Conservation (phyloP, 192 early-diverging fungal species). For the Lobosporangium transversale region DNA sequence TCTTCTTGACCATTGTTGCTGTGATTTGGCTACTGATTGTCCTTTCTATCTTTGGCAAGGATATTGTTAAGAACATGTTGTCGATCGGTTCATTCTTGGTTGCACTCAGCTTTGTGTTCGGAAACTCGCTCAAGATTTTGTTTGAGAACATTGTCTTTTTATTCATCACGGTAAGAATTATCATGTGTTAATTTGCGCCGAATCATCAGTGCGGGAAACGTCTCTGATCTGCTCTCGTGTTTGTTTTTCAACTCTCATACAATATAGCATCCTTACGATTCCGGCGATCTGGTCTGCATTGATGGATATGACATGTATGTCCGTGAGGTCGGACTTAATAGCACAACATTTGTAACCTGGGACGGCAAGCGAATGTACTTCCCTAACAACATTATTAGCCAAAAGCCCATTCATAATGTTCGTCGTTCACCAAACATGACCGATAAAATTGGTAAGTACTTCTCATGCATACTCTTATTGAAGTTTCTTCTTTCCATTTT, state of each 20-base stretch:
- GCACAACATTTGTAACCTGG: slow-evolving; percentile 80
- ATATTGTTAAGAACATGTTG: slow-evolving; percentile 49
- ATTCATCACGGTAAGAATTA: slow-evolving; percentile 66
- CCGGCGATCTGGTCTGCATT: slow-evolving; percentile 87
- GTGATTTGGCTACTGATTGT: slow-evolving; percentile 50
- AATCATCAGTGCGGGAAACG: background rate
- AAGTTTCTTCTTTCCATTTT: background rate
- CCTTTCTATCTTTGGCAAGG: slow-evolving; percentile 47
- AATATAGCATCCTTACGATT: slow-evolving; percentile 46
- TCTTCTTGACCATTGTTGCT: slow-evolving; percentile 67
- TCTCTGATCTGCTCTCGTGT: too few species aligned
- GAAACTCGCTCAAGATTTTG: slow-evolving; percentile 78
- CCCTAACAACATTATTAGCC: slow-evolving; percentile 73
- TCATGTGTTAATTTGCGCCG: too few species aligned
- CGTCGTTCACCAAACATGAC: slow-evolving; percentile 70
- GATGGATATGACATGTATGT: slow-evolving; percentile 76
- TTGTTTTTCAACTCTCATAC: background rate
- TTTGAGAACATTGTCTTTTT: slow-evolving; percentile 90
- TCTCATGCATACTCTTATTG: background rate
- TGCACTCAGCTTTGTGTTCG: slow-evolving; percentile 88
- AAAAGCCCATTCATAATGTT: slow-evolving; percentile 76
- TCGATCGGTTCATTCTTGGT: slow-evolving; percentile 63
- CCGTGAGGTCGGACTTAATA: slow-evolving; percentile 79
- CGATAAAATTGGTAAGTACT: slow-evolving; percentile 50
- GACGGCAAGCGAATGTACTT: slow-evolving; percentile 85